Base-by-base conservation (phyloP, 73 alveolate species). In the Symbiodinium natans region DNA sequence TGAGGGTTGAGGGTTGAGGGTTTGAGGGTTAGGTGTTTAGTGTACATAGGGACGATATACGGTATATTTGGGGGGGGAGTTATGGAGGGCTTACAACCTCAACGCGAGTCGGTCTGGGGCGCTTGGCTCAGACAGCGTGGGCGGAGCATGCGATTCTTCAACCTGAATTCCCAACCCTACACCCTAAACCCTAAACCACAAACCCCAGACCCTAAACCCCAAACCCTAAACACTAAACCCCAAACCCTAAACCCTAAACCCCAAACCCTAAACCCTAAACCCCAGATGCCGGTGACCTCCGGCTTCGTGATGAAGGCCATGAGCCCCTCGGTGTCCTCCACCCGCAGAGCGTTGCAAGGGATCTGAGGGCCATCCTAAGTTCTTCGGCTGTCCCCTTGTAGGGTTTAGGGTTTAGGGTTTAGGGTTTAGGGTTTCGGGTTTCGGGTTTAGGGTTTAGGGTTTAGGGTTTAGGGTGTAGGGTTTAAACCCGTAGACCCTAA, bases 301-400 rank as follows among this genome's bases (percentile, higher is more conserved):
- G 96, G 96, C 75, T 89, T 89, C 48, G 96, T 89, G 87, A 89
- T 89, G 87, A 89, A 89, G 71, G 96, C 96, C 96, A 71, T 89
- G 40, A 89, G 52, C 11, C 96, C 96, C n/a, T 89, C 96, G 23
- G 77, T n/a, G 77, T 63, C 77, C 77, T 63, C 15, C 39, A 8
- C 77, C 17, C 6, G 21, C 59, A 46, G 13, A 13, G 59, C 13
- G 59, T n/a, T n/a, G n/a, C n/a, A n/a, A 46, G 6, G 59, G 13
- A 13, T 46, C 21, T 46, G 13, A 13, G 59, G 13, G 6, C 13
- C 59, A 46, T 13, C 59, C 59, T 6, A 46, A 6, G 59, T 6
- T 6, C 13, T 9, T 46, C 21, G 6, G 59, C 21, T 46, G 21
- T 13, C 59, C 13, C 13, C 6, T 46, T 46, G 59, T 46, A 9